A percentile compares a stretch with the other conserved stretches of the same genome.
Conservation (phyloP, 495 filamentous ascomycete genomes). For the Penicillium verhagenii region DNA sequence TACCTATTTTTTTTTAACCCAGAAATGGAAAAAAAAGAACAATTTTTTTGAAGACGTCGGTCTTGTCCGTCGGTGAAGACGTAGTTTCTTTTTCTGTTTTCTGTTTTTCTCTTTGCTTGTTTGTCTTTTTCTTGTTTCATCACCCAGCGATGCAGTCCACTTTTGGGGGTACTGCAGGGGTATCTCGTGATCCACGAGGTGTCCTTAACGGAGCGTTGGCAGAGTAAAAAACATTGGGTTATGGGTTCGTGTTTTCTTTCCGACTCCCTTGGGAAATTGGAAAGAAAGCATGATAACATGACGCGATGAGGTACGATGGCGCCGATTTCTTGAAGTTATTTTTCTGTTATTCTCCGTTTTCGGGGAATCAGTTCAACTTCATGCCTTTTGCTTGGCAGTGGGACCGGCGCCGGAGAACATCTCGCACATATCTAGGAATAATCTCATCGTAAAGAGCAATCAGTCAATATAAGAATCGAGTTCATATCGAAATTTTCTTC, state of each 20-base stretch:
- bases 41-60: constrained; percentile 9
- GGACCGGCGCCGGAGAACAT: constrained; percentile 71
- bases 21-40: constrained; percentile 12
- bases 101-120: constrained; percentile 7
- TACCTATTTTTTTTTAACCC: constrained; percentile 24
- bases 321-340: constrained; percentile 49
- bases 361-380: background rate
- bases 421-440: constrained; percentile 50
- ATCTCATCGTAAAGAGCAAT: constrained; percentile 5
- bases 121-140: constrained; percentile 1
- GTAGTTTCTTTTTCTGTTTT: constrained; percentile 7
- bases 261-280: background rate
- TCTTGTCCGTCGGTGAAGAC: constrained; percentile 6
- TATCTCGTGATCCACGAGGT: constrained; percentile 51
- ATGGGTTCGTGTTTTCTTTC: constrained; percentile 16
- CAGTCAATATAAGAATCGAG: background rate
- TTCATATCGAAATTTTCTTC: too few relatives aligned
- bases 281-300: background rate
- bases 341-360: too few relatives aligned
- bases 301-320: constrained; percentile 64
- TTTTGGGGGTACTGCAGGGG: constrained; percentile 65
- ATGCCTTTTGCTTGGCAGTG: constrained; percentile 43
- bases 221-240: constrained; percentile 50
- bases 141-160: constrained; percentile 66
- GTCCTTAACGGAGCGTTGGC: constrained; percentile 75